Evolutionary conservation across 2,329 filamentous ascomycete species (phyloP).

Genomic region (Cryphonectria japonica): DNA sequence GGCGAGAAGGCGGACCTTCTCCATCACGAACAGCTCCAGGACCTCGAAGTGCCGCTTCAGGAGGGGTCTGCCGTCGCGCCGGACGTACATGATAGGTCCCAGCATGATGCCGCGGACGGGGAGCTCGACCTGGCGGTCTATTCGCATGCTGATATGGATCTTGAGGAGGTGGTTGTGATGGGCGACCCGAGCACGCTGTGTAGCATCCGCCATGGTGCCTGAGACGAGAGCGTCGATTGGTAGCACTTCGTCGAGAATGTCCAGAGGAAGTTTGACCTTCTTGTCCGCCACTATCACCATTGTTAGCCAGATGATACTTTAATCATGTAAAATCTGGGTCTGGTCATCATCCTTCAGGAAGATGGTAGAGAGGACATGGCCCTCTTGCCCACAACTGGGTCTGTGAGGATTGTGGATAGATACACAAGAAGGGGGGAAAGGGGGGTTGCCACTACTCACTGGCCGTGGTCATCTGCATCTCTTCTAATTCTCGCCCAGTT

Average conservation of each 20-base stretch:
- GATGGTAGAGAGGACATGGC: no score
- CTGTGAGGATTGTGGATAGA: no score
- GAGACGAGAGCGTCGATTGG: not conserved
- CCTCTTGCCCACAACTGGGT: no score
- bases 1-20: not conserved
- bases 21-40: not conserved
- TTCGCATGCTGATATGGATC: not conserved
- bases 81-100: conserved; percentile 7
- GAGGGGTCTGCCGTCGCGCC: conserved; percentile 3
- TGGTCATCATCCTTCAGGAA: not conserved
- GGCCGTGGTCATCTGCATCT: not conserved
- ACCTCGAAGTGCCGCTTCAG: not conserved
- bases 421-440: no score
- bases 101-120: not conserved
- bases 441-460: not conserved
- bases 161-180: not conserved
- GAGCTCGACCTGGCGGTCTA: not conserved
- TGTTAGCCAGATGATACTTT: not conserved
- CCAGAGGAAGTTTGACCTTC: not conserved
- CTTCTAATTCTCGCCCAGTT: not conserved
- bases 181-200: not conserved
- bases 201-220: not conserved
- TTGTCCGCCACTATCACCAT: not conserved
- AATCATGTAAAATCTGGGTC: not conserved
- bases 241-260: not conserved